Evolutionary conservation across 1,284 basidiomycete species (phyloP).

Genomic region (Trichosporon coremiiforme): DNA sequence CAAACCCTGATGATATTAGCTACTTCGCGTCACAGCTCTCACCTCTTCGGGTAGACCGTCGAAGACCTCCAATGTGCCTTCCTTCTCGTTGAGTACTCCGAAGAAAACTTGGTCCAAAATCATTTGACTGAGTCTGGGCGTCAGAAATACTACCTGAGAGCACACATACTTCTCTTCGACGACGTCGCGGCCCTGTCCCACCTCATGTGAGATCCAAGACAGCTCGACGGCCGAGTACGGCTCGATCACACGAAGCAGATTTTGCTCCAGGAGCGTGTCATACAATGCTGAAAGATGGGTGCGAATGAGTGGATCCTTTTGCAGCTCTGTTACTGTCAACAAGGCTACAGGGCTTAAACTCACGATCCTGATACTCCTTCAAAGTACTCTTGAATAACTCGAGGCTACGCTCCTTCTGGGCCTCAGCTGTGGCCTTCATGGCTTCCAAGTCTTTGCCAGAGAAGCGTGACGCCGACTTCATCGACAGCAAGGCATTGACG

Average conservation of each 20-base stretch:
- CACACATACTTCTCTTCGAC: conserved; percentile 85
- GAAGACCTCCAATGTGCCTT: conserved; percentile 87
- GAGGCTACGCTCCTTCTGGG: conserved; percentile 87
- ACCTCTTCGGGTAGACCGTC: conserved; percentile 83
- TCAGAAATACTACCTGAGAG: neutral
- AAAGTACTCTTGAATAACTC: conserved; percentile 86
- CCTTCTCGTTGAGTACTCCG: conserved; percentile 94
- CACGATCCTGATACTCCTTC: conserved; percentile 83
- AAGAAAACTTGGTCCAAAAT: conserved; percentile 93
- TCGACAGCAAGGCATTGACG: conserved; percentile 77
- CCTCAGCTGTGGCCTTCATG: conserved; percentile 90
- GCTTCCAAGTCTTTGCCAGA: conserved; percentile 80
- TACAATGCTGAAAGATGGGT: conserved; percentile 90
- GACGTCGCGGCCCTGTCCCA: conserved; percentile 85
- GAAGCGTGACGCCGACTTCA: conserved; percentile 87
- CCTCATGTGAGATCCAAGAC: conserved; percentile 81
- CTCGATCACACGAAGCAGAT: conserved; percentile 89
- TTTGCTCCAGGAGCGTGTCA: conserved; percentile 94
- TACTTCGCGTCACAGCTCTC: neutral
- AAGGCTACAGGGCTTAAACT: conserved; percentile 31
- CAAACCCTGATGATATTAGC: conserved; percentile 30
- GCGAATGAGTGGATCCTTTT: conserved; percentile 89
- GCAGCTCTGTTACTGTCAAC: conserved; percentile 68
- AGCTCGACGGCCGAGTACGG: conserved; percentile 93
- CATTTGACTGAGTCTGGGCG: conserved; percentile 85